These are phyloP conservation scores for Falciphora oryzae DNA, from an alignment of 2,329 filamentous ascomycete species.

Conservation along the genomic window DNA sequence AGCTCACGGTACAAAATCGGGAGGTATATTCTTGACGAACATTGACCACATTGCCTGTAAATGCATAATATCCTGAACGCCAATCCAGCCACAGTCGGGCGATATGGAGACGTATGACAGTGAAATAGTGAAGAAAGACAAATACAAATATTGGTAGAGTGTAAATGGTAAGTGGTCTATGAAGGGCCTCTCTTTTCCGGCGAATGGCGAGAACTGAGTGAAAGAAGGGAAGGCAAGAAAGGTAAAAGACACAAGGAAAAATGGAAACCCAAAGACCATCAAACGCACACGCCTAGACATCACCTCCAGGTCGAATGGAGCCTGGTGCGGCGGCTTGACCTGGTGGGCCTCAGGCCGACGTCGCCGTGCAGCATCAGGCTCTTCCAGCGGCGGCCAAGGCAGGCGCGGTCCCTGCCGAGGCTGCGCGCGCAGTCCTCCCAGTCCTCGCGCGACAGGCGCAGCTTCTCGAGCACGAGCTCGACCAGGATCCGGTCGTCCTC, in stretches of 20 bases:
- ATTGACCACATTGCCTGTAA: not conserved
- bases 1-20: too few relatives aligned
- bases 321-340: conserved; percentile 34
- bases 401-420: conserved; percentile 52
- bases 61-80: not conserved
- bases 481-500: conserved; percentile 61
- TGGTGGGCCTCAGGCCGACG: conserved; percentile 46
- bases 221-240: not conserved
- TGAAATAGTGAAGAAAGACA: not conserved
- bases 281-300: conserved; percentile 10
- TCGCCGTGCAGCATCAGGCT: conserved; percentile 54
- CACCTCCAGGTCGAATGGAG: conserved; percentile 53
- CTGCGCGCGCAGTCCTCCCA: conserved; percentile 63
- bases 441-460: conserved; percentile 57
- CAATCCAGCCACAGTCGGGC: not conserved
- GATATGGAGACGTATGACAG: not conserved
- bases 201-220: not conserved
- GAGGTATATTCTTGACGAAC: too few relatives aligned
- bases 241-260: not conserved
- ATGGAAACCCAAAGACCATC: not conserved
- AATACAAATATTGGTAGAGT: not conserved
- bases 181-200: not conserved
- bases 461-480: conserved; percentile 62
- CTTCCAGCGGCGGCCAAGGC: conserved; percentile 56
- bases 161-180: not conserved